phyloP scores from a whole-genome alignment of 2,329 filamentous ascomycete genomes.

The Cladosporium phlei region DNA sequence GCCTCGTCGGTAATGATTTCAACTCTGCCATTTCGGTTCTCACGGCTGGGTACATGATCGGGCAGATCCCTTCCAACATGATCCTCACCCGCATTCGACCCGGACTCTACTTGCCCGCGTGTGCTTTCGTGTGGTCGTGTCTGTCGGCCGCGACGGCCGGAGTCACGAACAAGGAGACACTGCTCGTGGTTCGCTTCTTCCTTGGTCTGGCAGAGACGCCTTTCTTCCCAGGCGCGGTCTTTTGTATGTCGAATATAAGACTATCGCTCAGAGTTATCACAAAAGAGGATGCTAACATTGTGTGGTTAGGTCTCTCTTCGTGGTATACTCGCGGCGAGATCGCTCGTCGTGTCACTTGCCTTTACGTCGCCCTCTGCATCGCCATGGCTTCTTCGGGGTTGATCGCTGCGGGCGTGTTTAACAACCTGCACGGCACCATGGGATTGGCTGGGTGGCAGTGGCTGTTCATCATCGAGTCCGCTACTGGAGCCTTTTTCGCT shows the following conservation, averaged over 20 bases:
- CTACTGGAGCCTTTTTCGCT: constrained; percentile 22
- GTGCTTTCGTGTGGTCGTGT: constrained; percentile 31
- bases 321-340: constrained; percentile 49
- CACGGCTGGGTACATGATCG: constrained; percentile 45
- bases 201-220: constrained; percentile 16
- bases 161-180: constrained; percentile 20
- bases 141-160: constrained; percentile 22
- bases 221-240: constrained; percentile 25
- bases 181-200: constrained; percentile 21
- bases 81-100: constrained; percentile 40
- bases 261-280: constrained; percentile 38
- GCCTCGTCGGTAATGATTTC: constrained; percentile 53
- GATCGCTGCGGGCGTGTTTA: constrained; percentile 1
- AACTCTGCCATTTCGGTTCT: constrained; percentile 52
- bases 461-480: not conserved
- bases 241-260: constrained; percentile 17
- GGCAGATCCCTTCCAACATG: constrained; percentile 39
- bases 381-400: not conserved
- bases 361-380: constrained; percentile 24
- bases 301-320: constrained; percentile 27
- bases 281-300: constrained; percentile 13
- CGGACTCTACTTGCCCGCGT: constrained; percentile 37
- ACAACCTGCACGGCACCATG: constrained; percentile 26
- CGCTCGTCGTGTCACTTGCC: constrained; percentile 19
- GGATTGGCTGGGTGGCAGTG: constrained; percentile 1